Evolutionary conservation across 306 rosid genomes (phyloP), one percentile per base, ranked within the genome.

Genomic region (Rubus parviflorus): DNA sequence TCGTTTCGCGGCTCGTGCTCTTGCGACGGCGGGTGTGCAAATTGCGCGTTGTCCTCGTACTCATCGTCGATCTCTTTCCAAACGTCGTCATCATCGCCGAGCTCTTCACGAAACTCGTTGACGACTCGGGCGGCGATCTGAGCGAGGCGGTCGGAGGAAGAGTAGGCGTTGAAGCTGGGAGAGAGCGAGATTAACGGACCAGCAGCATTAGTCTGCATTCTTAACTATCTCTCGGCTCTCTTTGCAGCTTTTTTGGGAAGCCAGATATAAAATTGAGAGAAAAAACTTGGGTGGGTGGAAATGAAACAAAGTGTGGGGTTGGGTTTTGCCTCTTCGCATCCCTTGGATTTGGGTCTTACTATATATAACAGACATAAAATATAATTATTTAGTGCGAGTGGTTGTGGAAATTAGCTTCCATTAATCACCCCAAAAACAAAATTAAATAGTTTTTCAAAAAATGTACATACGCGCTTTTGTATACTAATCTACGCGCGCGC

Each of bases 121-220:
- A 89, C 90, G 20, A 89, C 97, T 58, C 92, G 79, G 12, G 97
- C 87, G n/a, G 97, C 97, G 45, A 90, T 89, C 42, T 90, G 92
- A 30, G 92, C 80, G 1, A 90, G 75, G n/a, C 83, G 72, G 4
- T 85, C 86, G 1, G 96, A 76, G 40, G 82, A 88, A 37, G 96
- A 88, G 77, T 89, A 88, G 57, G 83, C 78, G 82, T 84, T 87
- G 86, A 94, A 90, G 79, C 95, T 94, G 1, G 97, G 98, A 58
- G 92, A 87, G 2, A 85, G 76, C 4, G 90, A 83, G 5, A 73
- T n/a, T 23, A 80, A 42, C 3, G 89, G 81, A 73, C 79, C 65
- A 71, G 62, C 14, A 37, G 80, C 87, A 15, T 40, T 35, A 6
- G n/a, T 60, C 61, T 81, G 83, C 94, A 85, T 84, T 71, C 46